Conservation (phyloP, 2,329 filamentous ascomycete genomes). For the Epichloe glyceriae region DNA sequence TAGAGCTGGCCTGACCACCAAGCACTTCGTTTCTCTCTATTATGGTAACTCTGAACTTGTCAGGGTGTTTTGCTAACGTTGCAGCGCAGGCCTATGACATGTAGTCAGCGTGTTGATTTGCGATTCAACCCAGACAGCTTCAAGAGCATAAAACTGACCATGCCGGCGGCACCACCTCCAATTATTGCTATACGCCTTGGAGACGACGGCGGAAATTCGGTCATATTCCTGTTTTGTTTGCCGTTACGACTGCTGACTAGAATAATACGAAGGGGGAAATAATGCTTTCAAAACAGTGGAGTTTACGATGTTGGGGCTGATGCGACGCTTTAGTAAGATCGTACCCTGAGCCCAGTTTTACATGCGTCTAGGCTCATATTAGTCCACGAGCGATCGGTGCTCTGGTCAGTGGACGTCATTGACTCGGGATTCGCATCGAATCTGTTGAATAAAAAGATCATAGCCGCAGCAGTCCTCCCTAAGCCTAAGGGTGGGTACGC, state of each 20-base stretch:
- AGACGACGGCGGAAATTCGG: neutral
- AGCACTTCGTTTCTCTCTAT: conserved; percentile 45
- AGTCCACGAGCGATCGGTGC: neutral
- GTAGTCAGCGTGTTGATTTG: neutral
- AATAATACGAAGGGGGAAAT: neutral
- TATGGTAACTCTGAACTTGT: conserved; percentile 52
- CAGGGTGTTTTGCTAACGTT: conserved; percentile 50
- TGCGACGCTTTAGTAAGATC: neutral
- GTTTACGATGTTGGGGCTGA: neutral
- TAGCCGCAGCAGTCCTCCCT: no score
- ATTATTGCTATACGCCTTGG: conserved; percentile 43
- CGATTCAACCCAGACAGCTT: neutral
- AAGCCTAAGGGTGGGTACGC: no score
- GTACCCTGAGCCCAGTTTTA: neutral
- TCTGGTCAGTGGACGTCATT: conserved; percentile 10
- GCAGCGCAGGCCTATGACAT: conserved; percentile 45
- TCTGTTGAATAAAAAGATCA: no score
- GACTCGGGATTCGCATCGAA: neutral
- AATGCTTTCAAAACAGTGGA: no score
- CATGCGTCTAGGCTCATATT: neutral
- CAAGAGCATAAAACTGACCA: conserved; percentile 24
- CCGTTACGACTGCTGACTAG: neutral
- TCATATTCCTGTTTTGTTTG: neutral
- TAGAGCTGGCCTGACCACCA: conserved; percentile 48
- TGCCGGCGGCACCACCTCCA: conserved; percentile 50